Evolutionary conservation across 805 yeast genomes (phyloP).

Genomic region (Candida succiphila): DNA sequence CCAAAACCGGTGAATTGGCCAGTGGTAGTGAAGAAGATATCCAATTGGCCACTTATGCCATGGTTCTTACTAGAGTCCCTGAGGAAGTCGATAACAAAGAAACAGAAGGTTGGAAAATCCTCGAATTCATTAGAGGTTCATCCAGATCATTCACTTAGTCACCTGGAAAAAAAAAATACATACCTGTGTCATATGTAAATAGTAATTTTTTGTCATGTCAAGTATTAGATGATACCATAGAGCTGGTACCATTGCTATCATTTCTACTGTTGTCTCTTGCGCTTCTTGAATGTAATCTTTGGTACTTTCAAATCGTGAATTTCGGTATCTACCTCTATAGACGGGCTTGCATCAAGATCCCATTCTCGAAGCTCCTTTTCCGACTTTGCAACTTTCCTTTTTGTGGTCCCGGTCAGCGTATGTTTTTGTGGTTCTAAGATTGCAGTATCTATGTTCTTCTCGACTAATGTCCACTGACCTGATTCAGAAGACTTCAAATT

Average conservation of each 20-base stretch:
- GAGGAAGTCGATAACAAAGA: constrained; percentile 84
- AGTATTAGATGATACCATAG: too few species aligned
- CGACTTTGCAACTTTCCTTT: constrained; percentile 5
- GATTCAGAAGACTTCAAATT: not conserved
- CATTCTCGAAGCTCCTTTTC: constrained; percentile 18
- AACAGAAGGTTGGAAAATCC: constrained; percentile 95
- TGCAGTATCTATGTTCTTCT: not conserved
- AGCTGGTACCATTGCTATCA: too few species aligned
- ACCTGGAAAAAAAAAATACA: too few species aligned
- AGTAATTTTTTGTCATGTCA: not conserved
- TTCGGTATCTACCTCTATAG: constrained; percentile 1
- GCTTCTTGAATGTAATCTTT: constrained; percentile 8
- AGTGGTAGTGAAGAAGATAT: constrained; percentile 96
- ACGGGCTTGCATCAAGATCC: constrained; percentile 11
- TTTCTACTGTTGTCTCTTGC: constrained; percentile 1
- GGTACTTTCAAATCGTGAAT: constrained; percentile 4
- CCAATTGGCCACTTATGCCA: constrained; percentile 86
- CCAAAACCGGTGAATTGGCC: constrained; percentile 86
- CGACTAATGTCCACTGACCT: not conserved
- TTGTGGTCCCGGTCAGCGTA: constrained; percentile 3
- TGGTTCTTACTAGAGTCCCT: constrained; percentile 89
- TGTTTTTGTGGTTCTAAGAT: constrained; percentile 1
- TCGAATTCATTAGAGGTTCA: constrained; percentile 91
- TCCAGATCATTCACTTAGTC: constrained; percentile 66
- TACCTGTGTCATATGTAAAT: too few species aligned